These are phyloP conservation scores for Metschnikowia rubicola DNA, from an alignment of 805 yeast genomes.

Conservation along the genomic window DNA sequence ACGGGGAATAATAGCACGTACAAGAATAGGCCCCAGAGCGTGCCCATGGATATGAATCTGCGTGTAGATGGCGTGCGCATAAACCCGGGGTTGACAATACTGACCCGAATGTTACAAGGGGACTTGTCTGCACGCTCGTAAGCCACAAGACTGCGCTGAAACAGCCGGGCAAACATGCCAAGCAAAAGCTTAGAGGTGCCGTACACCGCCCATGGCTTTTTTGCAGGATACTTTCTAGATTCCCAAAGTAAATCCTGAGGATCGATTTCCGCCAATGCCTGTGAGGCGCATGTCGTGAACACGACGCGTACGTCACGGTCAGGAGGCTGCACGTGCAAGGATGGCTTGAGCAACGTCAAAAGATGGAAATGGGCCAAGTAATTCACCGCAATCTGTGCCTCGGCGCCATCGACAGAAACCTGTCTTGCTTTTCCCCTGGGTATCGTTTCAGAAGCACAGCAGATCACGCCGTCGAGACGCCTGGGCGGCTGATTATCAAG, in stretches of 20 bases:
- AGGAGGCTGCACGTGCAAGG: conserved; percentile 84
- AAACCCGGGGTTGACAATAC: conserved; percentile 86
- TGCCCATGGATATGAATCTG: conserved; percentile 73
- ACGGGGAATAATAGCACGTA: conserved; percentile 74
- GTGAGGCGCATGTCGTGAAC: conserved; percentile 74
- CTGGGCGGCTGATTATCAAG: conserved; percentile 87
- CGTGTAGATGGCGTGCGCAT: conserved; percentile 86
- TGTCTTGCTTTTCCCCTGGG: conserved; percentile 69
- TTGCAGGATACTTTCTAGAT: conserved; percentile 51
- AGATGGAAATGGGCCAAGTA: conserved; percentile 80
- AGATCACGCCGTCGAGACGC: conserved; percentile 82
- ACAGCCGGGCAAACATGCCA: conserved; percentile 72
- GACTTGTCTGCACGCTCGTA: conserved; percentile 69
- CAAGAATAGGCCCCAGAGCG: conserved; percentile 54
- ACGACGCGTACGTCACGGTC: conserved; percentile 89
- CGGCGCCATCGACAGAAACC: conserved; percentile 78
- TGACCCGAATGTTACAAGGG: conserved; percentile 64
- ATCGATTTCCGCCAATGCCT: conserved; percentile 67
- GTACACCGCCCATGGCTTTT: conserved; percentile 68
- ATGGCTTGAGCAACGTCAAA: conserved; percentile 75
- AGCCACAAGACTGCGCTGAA: conserved; percentile 59
- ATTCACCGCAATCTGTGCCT: conserved; percentile 78
- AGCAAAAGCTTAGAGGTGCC: conserved; percentile 81
- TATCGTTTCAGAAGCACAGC: conserved; percentile 79
- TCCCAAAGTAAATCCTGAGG: conserved; percentile 64